These are phyloP conservation scores for Cladosporium sphaerospermum DNA, from an alignment of 2,329 filamentous ascomycete species.

Conservation along the genomic window DNA sequence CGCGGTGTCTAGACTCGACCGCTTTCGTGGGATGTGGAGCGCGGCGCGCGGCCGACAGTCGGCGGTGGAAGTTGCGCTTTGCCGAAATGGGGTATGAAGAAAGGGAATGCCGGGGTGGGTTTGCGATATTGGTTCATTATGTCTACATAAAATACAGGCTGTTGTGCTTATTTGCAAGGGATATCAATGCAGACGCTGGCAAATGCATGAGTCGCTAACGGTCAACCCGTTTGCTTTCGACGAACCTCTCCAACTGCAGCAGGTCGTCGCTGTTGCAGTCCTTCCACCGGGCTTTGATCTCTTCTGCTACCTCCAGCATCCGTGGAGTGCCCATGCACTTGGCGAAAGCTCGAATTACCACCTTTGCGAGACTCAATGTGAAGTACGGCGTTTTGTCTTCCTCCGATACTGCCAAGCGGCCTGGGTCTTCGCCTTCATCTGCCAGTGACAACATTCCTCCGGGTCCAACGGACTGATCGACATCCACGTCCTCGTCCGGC, in stretches of 20 bases:
- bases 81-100: neutral
- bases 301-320: slow-evolving; percentile 50
- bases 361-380: slow-evolving; percentile 50
- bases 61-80: neutral
- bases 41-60: neutral
- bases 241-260: no score
- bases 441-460: slow-evolving; percentile 16
- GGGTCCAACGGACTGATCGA: slow-evolving; percentile 9
- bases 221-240: no score
- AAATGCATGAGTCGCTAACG: neutral
- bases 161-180: neutral
- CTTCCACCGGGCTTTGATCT: slow-evolving; percentile 35
- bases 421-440: slow-evolving; percentile 17
- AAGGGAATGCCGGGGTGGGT: neutral
- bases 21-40: neutral
- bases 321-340: slow-evolving; percentile 49
- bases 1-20: neutral
- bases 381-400: slow-evolving; percentile 27
- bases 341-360: slow-evolving; percentile 58
- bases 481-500: neutral
- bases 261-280: neutral
- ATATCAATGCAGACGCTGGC: slow-evolving; percentile 1
- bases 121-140: no score
- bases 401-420: slow-evolving; percentile 12
- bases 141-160: no score